Percentiles rank a stretch among this genome's conserved stretches.
Evolutionary conservation across 495 filamentous ascomycete genomes (phyloP).

Genomic region (Aspergillus avenaceus): DNA sequence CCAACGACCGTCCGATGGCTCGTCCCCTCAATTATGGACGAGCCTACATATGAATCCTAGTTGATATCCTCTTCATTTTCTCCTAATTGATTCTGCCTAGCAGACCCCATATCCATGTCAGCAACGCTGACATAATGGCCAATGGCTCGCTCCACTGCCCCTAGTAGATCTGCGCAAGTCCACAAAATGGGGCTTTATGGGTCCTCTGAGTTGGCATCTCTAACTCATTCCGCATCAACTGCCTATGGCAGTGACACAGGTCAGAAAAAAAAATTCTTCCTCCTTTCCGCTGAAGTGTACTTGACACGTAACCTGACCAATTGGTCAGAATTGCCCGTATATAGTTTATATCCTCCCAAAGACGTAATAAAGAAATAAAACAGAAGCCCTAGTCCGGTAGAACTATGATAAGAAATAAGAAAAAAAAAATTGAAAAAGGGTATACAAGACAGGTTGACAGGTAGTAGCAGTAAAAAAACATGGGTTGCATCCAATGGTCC

Average conservation of each 20-base stretch:
- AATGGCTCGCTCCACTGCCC: neutral
- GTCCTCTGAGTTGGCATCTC: slow-evolving; percentile 4
- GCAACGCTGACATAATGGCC: neutral
- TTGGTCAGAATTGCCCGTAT: neutral
- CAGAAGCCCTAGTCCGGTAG: neutral
- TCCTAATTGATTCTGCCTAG: neutral
- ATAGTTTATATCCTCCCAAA: slow-evolving; percentile 1
- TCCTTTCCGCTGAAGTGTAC: neutral
- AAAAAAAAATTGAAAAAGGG: slow-evolving; percentile 6
- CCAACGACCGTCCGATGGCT: no score
- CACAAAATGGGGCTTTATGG: neutral
- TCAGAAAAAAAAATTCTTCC: neutral
- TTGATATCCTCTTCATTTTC: neutral
- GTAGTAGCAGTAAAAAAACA: slow-evolving; percentile 2
- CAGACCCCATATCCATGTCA: neutral
- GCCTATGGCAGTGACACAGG: neutral
- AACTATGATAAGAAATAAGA: neutral
- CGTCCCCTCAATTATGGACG: neutral
- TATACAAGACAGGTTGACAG: slow-evolving; percentile 16
- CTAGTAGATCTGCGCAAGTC: neutral
- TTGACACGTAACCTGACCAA: slow-evolving; percentile 7
- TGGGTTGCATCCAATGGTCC: neutral
- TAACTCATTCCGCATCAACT: neutral
- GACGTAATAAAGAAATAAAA: neutral
- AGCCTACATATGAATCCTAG: neutral